Percentiles rank a stretch among this genome's conserved stretches.
Conservation (phyloP, 495 filamentous ascomycete species). For the Durotheca rogersii region DNA sequence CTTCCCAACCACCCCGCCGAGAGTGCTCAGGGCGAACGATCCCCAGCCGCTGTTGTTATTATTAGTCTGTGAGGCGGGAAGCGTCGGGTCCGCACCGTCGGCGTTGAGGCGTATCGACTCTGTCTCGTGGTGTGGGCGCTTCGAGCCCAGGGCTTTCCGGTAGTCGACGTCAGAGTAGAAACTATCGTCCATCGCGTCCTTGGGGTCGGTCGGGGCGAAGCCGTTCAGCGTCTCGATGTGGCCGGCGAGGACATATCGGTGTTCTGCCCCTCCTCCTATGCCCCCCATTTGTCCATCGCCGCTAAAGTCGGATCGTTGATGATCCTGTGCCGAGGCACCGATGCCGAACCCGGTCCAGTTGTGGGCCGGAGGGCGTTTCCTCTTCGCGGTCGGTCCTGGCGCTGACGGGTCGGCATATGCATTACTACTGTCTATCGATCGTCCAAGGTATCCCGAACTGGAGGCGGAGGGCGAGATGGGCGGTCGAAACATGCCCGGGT, state of each 20-base stretch:
- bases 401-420: slow-evolving; percentile 44
- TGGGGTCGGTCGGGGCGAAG: slow-evolving; percentile 47
- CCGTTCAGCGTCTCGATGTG: slow-evolving; percentile 63
- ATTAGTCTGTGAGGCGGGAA: no score
- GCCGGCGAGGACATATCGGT: slow-evolving; percentile 55
- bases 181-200: slow-evolving; percentile 49
- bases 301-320: slow-evolving; percentile 8
- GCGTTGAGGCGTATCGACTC: slow-evolving; percentile 30
- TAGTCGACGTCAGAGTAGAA: slow-evolving; percentile 58
- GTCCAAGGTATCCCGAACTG: slow-evolving; percentile 56
- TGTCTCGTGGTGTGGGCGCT: slow-evolving; percentile 29
- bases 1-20: slow-evolving; percentile 66
- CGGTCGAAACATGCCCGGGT: slow-evolving; percentile 68
- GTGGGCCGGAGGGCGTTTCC: slow-evolving; percentile 43
- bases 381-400: slow-evolving; percentile 36
- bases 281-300: slow-evolving; percentile 27
- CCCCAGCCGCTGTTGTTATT: slow-evolving; percentile 44
- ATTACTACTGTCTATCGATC: slow-evolving; percentile 58
- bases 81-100: no score
- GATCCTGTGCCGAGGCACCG: slow-evolving; percentile 28
- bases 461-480: slow-evolving; percentile 65
- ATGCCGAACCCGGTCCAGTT: slow-evolving; percentile 32
- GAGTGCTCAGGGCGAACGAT: slow-evolving; percentile 43
- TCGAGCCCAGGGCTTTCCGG: slow-evolving; percentile 48
- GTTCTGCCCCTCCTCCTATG: slow-evolving; percentile 19